Evolutionary conservation across 192 early-diverging fungal species (phyloP).

Genomic region (Coemansia sp.): DNA sequence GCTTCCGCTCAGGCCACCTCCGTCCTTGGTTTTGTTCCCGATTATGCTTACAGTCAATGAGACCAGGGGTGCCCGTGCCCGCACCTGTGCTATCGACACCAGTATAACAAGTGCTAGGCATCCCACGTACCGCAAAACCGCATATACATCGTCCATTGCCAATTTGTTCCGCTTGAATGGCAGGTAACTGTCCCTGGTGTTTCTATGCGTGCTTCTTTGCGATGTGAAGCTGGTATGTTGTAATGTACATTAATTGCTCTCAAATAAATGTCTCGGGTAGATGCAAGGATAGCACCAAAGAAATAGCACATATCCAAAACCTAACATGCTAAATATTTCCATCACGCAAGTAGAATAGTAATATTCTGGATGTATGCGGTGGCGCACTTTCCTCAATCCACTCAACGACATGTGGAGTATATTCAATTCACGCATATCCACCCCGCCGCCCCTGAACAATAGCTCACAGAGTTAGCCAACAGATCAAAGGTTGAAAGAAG

Average conservation of each 20-base stretch:
- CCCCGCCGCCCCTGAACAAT: too few species aligned
- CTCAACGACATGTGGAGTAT: background rate
- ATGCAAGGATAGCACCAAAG: background rate
- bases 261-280: too few species aligned
- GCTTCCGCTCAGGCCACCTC: background rate
- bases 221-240: too few species aligned
- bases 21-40: slow-evolving; percentile 16
- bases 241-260: too few species aligned
- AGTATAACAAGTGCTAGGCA: background rate
- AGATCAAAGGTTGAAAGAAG: too few species aligned
- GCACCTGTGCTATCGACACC: background rate
- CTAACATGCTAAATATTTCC: too few species aligned
- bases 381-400: slow-evolving; percentile 4
- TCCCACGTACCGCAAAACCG: background rate
- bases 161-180: background rate
- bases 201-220: too few species aligned
- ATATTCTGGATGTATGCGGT: slow-evolving; percentile 8
- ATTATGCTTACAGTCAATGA: slow-evolving; percentile 42
- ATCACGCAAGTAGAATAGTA: background rate
- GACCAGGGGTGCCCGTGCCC: slow-evolving; percentile 33
- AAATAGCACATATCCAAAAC: too few species aligned
- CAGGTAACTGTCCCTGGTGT: too few species aligned
- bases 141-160: background rate
- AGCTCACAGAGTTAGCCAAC: too few species aligned
- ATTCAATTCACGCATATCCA: too few species aligned